Conservation (phyloP, 176 grass and related monocot genomes). For the Ampelocalamus luodianensis region DNA sequence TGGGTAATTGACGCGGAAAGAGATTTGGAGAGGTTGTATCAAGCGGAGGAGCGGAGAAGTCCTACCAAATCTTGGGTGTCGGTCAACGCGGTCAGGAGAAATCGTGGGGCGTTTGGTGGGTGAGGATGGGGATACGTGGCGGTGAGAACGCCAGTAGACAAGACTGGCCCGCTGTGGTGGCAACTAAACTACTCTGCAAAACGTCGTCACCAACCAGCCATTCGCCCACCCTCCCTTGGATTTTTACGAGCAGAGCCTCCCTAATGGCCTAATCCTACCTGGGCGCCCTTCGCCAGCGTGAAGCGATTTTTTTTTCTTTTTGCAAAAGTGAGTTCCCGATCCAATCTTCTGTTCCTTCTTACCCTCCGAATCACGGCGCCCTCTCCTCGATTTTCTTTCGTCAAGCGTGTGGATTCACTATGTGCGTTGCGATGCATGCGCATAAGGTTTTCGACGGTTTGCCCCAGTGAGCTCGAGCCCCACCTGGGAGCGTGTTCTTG, state of each 20-base stretch:
- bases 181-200: too few relatives aligned
- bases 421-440: background rate
- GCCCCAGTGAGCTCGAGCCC: background rate
- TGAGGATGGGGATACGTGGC: too few relatives aligned
- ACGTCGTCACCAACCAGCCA: background rate
- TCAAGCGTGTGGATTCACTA: rapidly evolving
- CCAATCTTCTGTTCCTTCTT: background rate
- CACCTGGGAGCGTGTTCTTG: background rate
- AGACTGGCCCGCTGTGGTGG: too few relatives aligned
- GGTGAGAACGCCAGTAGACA: too few relatives aligned
- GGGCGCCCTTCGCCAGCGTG: background rate
- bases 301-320: background rate
- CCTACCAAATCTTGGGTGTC: background rate
- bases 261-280: background rate
- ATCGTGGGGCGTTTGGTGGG: too few relatives aligned
- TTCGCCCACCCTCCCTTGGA: background rate
- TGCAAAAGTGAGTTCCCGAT: background rate
- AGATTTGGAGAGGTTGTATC: background rate
- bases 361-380: background rate
- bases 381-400: background rate
- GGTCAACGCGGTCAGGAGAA: background rate
- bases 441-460: conserved; percentile 30
- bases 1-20: background rate
- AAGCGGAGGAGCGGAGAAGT: background rate
- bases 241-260: background rate